phyloP scores from a whole-genome alignment of 2,329 filamentous ascomycete genomes.

The Fusarium ramigenum region DNA sequence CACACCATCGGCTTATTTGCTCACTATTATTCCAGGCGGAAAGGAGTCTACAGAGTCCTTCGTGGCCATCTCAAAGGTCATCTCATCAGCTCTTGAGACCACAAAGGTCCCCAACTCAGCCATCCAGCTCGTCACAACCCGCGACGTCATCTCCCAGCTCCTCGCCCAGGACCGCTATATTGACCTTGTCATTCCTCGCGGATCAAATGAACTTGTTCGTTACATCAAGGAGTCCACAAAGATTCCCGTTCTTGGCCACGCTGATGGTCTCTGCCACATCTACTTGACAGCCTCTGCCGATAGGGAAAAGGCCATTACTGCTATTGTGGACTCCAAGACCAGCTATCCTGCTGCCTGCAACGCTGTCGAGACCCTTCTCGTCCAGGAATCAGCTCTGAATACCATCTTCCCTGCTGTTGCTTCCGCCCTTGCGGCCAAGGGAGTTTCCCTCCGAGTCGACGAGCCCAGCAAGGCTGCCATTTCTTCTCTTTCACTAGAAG shows the following conservation, averaged over 20 bases:
- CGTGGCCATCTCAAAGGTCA: conserved; percentile 84
- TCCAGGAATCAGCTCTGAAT: conserved; percentile 75
- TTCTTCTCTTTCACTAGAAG: conserved; percentile 51
- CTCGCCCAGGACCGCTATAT: conserved; percentile 86
- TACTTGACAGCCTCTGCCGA: conserved; percentile 87
- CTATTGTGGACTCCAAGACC: conserved; percentile 91
- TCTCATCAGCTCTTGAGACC: conserved; percentile 77
- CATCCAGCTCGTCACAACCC: conserved; percentile 92
- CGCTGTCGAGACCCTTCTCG: conserved; percentile 88
- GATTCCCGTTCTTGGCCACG: conserved; percentile 95
- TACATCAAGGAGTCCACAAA: conserved; percentile 91
- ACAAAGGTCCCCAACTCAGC: conserved; percentile 85
- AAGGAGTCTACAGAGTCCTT: conserved; percentile 98
- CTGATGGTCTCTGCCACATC: conserved; percentile 89
- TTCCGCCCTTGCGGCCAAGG: conserved; percentile 76
- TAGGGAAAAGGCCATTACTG: conserved; percentile 72
- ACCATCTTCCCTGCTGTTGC: conserved; percentile 77
- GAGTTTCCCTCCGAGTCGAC: conserved; percentile 87
- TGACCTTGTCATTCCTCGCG: conserved; percentile 93
- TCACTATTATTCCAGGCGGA: conserved; percentile 66
- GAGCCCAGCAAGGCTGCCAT: conserved; percentile 71
- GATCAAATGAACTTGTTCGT: conserved; percentile 88
- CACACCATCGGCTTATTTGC: background rate
- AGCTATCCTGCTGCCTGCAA: conserved; percentile 97
- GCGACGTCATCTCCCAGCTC: conserved; percentile 90